These are phyloP conservation scores for Gliomastix tumulicola DNA, from an alignment of 2,329 filamentous ascomycete species.

Conservation along the genomic window DNA sequence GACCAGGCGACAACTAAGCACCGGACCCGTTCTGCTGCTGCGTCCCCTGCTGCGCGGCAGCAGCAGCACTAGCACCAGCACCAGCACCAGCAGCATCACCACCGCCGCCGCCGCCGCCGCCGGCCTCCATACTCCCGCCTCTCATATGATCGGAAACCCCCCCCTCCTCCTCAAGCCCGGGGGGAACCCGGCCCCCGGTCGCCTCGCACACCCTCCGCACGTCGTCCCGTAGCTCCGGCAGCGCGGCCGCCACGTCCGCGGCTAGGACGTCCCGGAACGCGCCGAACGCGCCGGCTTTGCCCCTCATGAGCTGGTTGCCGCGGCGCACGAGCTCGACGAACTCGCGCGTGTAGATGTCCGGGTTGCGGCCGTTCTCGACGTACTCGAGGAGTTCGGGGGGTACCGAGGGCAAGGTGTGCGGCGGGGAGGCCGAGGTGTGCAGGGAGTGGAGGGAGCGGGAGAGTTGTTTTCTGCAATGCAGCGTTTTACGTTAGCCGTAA, in stretches of 20 bases:
- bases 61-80: background rate
- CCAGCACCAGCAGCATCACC: background rate
- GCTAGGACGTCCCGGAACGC: slow-evolving; percentile 57
- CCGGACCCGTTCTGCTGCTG: too few relatives aligned
- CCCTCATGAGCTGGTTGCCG: slow-evolving; percentile 59
- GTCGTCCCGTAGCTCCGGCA: slow-evolving; percentile 53
- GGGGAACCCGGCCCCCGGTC: slow-evolving; percentile 26
- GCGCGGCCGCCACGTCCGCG: slow-evolving; percentile 45
- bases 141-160: too few relatives aligned
- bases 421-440: slow-evolving; percentile 31
- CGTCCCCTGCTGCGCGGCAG: too few relatives aligned
- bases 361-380: slow-evolving; percentile 65
- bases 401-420: slow-evolving; percentile 39
- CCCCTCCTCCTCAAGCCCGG: slow-evolving; percentile 1
- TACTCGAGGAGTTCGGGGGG: slow-evolving; percentile 60
- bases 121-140: background rate
- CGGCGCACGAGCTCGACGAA: slow-evolving; percentile 63
- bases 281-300: slow-evolving; percentile 56
- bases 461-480: slow-evolving; percentile 25
- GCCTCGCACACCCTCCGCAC: slow-evolving; percentile 41
- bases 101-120: background rate
- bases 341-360: slow-evolving; percentile 68
- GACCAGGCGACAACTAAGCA: too few relatives aligned
- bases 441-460: slow-evolving; percentile 28
- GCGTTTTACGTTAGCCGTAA: slow-evolving; percentile 4